phyloP scores from a whole-genome alignment of 148 eudicot genomes.

The Nepenthes gracilis region DNA sequence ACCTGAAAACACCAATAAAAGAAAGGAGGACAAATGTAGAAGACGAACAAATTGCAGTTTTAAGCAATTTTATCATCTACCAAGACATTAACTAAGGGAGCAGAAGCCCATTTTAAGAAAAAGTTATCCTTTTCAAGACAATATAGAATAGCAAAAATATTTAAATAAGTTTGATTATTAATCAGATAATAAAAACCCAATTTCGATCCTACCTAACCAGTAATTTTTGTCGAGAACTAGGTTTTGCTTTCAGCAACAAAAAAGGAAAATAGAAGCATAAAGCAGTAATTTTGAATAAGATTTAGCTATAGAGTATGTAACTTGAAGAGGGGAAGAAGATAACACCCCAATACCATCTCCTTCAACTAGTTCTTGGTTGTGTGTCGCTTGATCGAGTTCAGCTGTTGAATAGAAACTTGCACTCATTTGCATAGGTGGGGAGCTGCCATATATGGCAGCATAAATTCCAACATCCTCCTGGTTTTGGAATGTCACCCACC shows the following conservation, averaged over 20 bases:
- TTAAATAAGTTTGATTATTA: too few relatives aligned
- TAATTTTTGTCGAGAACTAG: too few relatives aligned
- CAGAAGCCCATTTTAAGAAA: too few relatives aligned
- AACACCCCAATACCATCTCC: slow-evolving; percentile 79
- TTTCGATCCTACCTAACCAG: too few relatives aligned
- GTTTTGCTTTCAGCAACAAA: not conserved
- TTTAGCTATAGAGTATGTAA: not conserved
- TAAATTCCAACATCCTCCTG: slow-evolving; percentile 56
- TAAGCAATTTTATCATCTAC: too few relatives aligned
- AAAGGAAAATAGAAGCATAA: not conserved
- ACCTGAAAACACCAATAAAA: slow-evolving; percentile 34
- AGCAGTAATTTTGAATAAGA: not conserved
- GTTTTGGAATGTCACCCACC: slow-evolving; percentile 78
- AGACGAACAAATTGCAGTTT: too few relatives aligned
- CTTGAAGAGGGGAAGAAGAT: not conserved
- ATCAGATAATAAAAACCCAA: too few relatives aligned
- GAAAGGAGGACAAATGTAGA: too few relatives aligned
- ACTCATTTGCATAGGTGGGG: slow-evolving; percentile 95
- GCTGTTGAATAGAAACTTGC: slow-evolving; percentile 73
- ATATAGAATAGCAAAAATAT: too few relatives aligned
- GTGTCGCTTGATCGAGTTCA: slow-evolving; percentile 83
- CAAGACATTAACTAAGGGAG: too few relatives aligned
- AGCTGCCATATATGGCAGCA: too few relatives aligned
- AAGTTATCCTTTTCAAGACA: too few relatives aligned
- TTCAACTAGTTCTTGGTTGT: slow-evolving; percentile 58